These are phyloP conservation scores for Simplicillium aogashimaense DNA, from an alignment of 2,329 filamentous ascomycete species.

Conservation along the genomic window DNA sequence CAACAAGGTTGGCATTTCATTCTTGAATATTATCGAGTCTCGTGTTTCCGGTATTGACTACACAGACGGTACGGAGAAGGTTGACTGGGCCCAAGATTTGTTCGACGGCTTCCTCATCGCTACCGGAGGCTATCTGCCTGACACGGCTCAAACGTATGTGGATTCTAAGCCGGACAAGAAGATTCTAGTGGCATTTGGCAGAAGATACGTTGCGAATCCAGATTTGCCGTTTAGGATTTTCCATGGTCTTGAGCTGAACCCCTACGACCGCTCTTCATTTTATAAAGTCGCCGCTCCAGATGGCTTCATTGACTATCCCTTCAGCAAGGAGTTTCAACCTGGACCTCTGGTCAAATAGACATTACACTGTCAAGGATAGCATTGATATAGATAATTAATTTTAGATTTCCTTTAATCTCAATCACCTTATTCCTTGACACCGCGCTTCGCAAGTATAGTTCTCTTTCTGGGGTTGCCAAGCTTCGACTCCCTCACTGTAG, in stretches of 20 bases:
- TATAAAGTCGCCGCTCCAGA: slow-evolving; percentile 10
- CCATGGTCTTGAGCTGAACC: slow-evolving; percentile 14
- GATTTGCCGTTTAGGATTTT: slow-evolving; percentile 15
- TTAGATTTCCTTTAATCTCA: too few species aligned
- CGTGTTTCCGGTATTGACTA: slow-evolving; percentile 35
- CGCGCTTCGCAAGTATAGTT: too few species aligned
- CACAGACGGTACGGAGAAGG: slow-evolving; percentile 19
- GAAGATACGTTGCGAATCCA: slow-evolving; percentile 20
- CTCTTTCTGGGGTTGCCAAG: too few species aligned
- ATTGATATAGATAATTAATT: too few species aligned
- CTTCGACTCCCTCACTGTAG: too few species aligned
- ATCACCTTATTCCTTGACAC: too few species aligned
- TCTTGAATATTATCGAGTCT: slow-evolving; percentile 52
- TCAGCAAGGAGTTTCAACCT: slow-evolving; percentile 10
- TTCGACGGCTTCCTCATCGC: slow-evolving; percentile 22
- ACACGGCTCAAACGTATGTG: slow-evolving; percentile 14
- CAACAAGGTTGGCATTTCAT: slow-evolving; percentile 43
- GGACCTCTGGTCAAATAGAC: too few species aligned
- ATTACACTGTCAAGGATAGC: too few species aligned
- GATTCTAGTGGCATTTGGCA: slow-evolving; percentile 22
- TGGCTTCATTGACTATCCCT: slow-evolving; percentile 20
- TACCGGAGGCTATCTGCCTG: slow-evolving; percentile 21
- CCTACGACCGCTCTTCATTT: slow-evolving; percentile 16
- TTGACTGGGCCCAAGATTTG: slow-evolving; percentile 22
- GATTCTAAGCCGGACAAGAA: slow-evolving; percentile 20